Evolutionary conservation across 495 filamentous ascomycete species (phyloP).

Genomic region (Tuber borchii): DNA sequence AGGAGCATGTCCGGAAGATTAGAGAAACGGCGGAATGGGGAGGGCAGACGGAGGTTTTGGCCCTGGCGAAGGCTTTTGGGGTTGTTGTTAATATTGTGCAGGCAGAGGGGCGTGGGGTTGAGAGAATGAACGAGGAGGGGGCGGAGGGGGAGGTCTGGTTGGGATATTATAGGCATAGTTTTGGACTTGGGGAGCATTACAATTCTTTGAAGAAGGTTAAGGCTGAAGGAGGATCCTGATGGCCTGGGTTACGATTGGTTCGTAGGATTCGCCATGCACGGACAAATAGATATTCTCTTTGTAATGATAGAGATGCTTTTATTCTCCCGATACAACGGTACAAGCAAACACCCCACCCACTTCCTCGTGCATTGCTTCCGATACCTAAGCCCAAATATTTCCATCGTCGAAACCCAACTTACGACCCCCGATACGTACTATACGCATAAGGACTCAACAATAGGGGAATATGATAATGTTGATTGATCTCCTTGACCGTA

Average conservation of each 20-base stretch:
- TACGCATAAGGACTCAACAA: slow-evolving; percentile 85
- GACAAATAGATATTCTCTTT: not conserved
- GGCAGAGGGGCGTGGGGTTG: slow-evolving; percentile 62
- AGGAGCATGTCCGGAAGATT: slow-evolving; percentile 67
- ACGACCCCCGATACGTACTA: slow-evolving; percentile 82
- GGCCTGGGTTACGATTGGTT: not conserved
- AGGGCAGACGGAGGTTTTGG: slow-evolving; percentile 80
- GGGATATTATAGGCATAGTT: slow-evolving; percentile 88
- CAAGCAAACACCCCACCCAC: not conserved
- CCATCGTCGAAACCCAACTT: slow-evolving; percentile 15
- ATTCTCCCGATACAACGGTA: not conserved
- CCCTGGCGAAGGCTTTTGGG: slow-evolving; percentile 73
- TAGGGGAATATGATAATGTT: slow-evolving; percentile 90
- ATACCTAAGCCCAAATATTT: not conserved
- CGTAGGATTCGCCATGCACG: not conserved
- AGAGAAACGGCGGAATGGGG: slow-evolving; percentile 93
- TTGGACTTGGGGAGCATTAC: slow-evolving; percentile 93
- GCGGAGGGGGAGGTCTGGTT: slow-evolving; percentile 61
- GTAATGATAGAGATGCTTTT: not conserved
- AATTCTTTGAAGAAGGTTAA: slow-evolving; percentile 64
- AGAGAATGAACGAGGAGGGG: slow-evolving; percentile 56
- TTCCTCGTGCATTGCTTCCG: not conserved
- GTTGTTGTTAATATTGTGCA: slow-evolving; percentile 83
- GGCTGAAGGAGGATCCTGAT: not conserved
- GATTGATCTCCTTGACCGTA: slow-evolving; percentile 57